Percentiles rank a stretch among this genome's conserved stretches.
Conservation (phyloP, 2,329 filamentous ascomycete species). For the Myriosclerotinia scirpicola region DNA sequence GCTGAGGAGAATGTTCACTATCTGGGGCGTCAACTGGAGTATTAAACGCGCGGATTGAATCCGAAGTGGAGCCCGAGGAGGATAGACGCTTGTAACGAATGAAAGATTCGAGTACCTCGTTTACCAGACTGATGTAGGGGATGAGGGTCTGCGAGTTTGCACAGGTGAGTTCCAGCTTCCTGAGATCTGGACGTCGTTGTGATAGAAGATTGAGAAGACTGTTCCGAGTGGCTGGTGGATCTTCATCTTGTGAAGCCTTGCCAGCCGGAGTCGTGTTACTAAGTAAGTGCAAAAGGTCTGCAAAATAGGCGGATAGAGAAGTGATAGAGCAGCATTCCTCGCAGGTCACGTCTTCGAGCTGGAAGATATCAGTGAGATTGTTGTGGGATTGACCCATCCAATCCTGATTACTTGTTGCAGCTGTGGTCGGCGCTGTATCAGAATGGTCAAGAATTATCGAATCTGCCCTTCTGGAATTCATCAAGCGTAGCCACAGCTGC, state of each 20-base stretch:
- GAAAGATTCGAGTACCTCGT: slow-evolving; percentile 7
- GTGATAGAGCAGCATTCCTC: slow-evolving; percentile 1
- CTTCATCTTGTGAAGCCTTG: not conserved
- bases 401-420: no score
- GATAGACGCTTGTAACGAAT: not conserved
- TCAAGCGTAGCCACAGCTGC: not conserved
- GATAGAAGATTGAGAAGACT: not conserved
- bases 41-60: not conserved
- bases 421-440: no score
- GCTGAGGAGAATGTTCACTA: not conserved
- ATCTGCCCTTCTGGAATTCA: not conserved
- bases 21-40: not conserved
- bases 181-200: slow-evolving; percentile 2
- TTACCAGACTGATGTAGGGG: not conserved
- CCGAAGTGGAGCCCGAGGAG: no score
- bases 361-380: not conserved
- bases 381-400: not conserved
- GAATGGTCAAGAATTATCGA: no score
- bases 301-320: not conserved
- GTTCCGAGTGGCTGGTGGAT: not conserved
- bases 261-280: not conserved
- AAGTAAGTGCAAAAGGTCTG: not conserved
- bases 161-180: not conserved
- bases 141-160: not conserved
- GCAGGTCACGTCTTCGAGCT: not conserved